Evolutionary conservation across 345 rosid species (phyloP).

Genomic region (Bruguiera parviflora): DNA sequence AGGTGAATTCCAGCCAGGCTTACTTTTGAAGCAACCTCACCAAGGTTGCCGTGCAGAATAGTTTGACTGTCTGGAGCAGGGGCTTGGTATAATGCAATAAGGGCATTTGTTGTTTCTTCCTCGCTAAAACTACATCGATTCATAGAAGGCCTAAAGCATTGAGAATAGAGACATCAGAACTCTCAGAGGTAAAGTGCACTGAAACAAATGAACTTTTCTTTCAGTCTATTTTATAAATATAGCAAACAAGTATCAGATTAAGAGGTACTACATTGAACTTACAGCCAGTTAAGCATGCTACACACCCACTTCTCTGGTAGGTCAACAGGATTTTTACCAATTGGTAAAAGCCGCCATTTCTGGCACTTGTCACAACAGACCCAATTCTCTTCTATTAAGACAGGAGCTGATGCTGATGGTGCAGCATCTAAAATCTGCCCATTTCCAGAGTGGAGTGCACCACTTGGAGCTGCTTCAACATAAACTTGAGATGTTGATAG

Average conservation of each 20-base stretch:
- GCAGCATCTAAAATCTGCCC: slow-evolving; percentile 43
- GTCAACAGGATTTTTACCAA: slow-evolving; percentile 46
- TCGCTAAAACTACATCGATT: slow-evolving; percentile 61
- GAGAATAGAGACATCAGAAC: not conserved
- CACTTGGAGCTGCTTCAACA: slow-evolving; percentile 25
- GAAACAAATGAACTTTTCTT: not conserved
- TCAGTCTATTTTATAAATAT: not conserved
- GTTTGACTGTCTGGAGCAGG: slow-evolving; percentile 28
- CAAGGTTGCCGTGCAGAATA: slow-evolving; percentile 33
- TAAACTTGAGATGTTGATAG: slow-evolving; percentile 30
- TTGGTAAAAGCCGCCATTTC: slow-evolving; percentile 84
- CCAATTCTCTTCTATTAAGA: slow-evolving; percentile 65
- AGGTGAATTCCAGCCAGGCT: slow-evolving; percentile 20
- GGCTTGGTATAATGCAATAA: slow-evolving; percentile 35
- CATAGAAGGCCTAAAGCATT: slow-evolving; percentile 62
- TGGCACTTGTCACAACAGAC: slow-evolving; percentile 80
- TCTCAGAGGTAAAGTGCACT: not conserved
- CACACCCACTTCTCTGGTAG: slow-evolving; percentile 89
- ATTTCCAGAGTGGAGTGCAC: slow-evolving; percentile 31
- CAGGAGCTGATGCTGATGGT: slow-evolving; percentile 39
- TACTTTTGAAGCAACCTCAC: slow-evolving; percentile 17
- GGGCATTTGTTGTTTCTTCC: slow-evolving; percentile 71
- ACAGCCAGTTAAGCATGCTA: slow-evolving; percentile 91
- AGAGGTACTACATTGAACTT: slow-evolving; percentile 34
- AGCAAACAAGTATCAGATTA: not conserved